Evolutionary conservation across 2,329 filamentous ascomycete genomes (phyloP).

Genomic region (Lojkania enalia): DNA sequence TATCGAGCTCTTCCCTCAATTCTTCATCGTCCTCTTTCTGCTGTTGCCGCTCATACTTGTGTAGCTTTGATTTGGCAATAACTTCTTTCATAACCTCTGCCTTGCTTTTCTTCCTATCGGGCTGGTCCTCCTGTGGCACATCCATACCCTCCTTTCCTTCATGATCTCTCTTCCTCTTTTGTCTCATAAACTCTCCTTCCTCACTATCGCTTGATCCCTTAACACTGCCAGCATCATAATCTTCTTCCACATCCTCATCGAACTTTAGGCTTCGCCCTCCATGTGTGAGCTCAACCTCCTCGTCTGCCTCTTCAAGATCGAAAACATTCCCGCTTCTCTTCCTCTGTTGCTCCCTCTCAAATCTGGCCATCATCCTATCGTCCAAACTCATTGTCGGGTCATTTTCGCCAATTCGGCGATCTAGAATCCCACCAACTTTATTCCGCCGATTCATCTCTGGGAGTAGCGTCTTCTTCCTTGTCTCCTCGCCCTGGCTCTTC

Average conservation of each 20-base stretch:
- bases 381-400: conserved; percentile 93
- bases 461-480: conserved; percentile 80
- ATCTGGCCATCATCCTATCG: conserved; percentile 88
- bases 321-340: conserved; percentile 81
- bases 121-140: conserved; percentile 57
- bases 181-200: conserved; percentile 43
- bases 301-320: conserved; percentile 84
- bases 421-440: conserved; percentile 89
- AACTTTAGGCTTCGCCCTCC: conserved; percentile 74
- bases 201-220: conserved; percentile 51
- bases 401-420: conserved; percentile 93
- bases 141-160: conserved; percentile 52
- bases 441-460: conserved; percentile 86
- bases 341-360: conserved; percentile 82
- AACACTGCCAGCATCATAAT: conserved; percentile 79
- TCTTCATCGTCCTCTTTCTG: conserved; percentile 93
- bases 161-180: conserved; percentile 52
- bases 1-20: conserved; percentile 79
- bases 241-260: conserved; percentile 62
- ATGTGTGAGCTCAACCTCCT: conserved; percentile 76
- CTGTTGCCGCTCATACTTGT: conserved; percentile 93
- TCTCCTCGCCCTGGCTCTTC: conserved; percentile 85
- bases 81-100: conserved; percentile 98
- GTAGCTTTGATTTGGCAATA: conserved; percentile 92
- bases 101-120: conserved; percentile 89